Conservation (phyloP, 2,329 filamentous ascomycete species). For the Monosporascus sp. region DNA sequence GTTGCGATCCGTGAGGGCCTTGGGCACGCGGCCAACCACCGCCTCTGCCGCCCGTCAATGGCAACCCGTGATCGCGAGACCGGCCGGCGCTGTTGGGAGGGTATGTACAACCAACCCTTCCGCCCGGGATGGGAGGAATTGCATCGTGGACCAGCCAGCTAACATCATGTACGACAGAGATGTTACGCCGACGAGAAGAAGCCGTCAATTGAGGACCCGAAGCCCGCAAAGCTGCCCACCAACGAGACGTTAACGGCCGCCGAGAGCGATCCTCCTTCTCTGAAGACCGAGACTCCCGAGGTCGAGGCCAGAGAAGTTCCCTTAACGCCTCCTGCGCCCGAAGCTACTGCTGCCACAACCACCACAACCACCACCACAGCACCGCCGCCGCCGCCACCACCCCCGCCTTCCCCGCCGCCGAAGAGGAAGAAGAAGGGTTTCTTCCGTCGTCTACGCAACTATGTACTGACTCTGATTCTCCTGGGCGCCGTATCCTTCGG, state of each 20-base stretch:
- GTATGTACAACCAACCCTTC: conserved; percentile 26
- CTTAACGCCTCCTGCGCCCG: conserved; percentile 35
- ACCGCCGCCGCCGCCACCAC: conserved; percentile 32
- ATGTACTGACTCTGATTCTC: conserved; percentile 71
- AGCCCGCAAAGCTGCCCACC: conserved; percentile 48
- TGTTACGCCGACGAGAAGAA: conserved; percentile 53
- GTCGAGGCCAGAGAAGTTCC: conserved; percentile 34
- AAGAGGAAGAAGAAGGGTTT: conserved; percentile 62
- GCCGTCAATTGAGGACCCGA: conserved; percentile 40
- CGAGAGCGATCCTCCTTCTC: conserved; percentile 34
- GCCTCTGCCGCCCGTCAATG: conserved; percentile 55
- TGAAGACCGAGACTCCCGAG: conserved; percentile 26
- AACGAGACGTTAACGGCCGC: conserved; percentile 49
- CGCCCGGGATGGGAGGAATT: too few species aligned
- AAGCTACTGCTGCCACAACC: conserved; percentile 21
- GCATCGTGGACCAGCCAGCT: background rate
- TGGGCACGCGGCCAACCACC: conserved; percentile 50
- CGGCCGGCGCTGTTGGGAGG: conserved; percentile 32
- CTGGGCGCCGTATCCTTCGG: conserved; percentile 75
- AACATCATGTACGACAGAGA: conserved; percentile 41
- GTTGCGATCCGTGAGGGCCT: conserved; percentile 58
- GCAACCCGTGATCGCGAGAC: conserved; percentile 40
- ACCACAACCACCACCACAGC: conserved; percentile 29
- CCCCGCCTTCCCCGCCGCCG: conserved; percentile 33
- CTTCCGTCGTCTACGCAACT: conserved; percentile 69